Percentiles rank a stretch among this genome's conserved stretches.
Conservation (phyloP, 352 stramenopile genomes). For the Phytophthora pinifolia region DNA sequence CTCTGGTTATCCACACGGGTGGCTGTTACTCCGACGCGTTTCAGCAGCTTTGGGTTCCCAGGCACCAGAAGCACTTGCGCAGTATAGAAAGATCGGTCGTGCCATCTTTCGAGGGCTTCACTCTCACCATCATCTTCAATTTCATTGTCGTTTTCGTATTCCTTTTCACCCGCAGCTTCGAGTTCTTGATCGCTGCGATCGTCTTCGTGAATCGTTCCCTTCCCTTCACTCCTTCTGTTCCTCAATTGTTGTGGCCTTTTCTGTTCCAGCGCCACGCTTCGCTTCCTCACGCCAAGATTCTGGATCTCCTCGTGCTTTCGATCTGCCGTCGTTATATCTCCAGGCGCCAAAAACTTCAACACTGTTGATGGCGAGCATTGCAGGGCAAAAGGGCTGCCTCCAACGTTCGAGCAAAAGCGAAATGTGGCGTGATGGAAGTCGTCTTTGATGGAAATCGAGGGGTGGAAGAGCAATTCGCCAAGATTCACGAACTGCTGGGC, state of each 20-base stretch:
- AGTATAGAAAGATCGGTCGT: slow-evolving; percentile 41
- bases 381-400: slow-evolving; percentile 51
- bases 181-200: slow-evolving; percentile 18
- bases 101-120: slow-evolving; percentile 29
- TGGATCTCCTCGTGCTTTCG: slow-evolving; percentile 30
- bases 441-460: slow-evolving; percentile 55
- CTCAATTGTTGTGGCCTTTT: background rate
- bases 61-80: slow-evolving; percentile 47
- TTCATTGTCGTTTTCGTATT: background rate
- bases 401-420: slow-evolving; percentile 68
- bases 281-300: slow-evolving; percentile 24
- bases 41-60: slow-evolving; percentile 31
- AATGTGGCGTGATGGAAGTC: slow-evolving; percentile 29
- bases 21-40: slow-evolving; percentile 37
- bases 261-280: slow-evolving; percentile 16
- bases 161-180: background rate
- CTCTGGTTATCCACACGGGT: slow-evolving; percentile 37
- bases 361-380: slow-evolving; percentile 58
- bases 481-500: slow-evolving; percentile 73
- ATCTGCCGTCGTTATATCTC: slow-evolving; percentile 50
- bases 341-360: slow-evolving; percentile 37
- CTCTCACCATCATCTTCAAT: background rate
- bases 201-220: slow-evolving; percentile 18
- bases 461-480: slow-evolving; percentile 56
- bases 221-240: slow-evolving; percentile 1